Evolutionary conservation across 1,284 basidiomycete genomes (phyloP), one percentile per base, ranked within the genome.

Genomic region (Meripilus lineatus): DNA sequence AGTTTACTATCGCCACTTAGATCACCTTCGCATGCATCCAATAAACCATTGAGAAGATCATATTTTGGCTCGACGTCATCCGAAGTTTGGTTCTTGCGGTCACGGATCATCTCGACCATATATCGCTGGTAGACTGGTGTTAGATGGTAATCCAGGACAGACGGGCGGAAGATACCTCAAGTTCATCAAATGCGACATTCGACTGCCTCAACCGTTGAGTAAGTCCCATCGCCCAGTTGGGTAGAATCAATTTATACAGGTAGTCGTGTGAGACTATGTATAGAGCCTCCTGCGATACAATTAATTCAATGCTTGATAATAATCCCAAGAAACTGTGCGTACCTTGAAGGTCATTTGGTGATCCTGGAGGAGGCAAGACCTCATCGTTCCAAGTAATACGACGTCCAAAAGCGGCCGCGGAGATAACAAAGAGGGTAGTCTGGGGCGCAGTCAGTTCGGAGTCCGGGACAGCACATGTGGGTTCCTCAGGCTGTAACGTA

Each of bases 341-440:
- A 57, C 69, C 55, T 75, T 77, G 66, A 81, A 83, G 3, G 75
- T 67, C 60, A 83, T 65, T 26, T 59, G 50, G 56, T 82, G 75
- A n/a, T 1, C 74, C 74, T 0, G 59, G 47, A 1, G 75, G 71
- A 20, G 68, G 51, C 4, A 50, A 45, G 3, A 54, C 50, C 28
- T 74, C 71, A 38, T 75, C 72, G 34, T 63, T 61, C 77, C 75
- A 81, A 1, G 70, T 66, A 21, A 79, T 70, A 35, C 58, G 63
- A 21, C 68, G 67, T 2, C 79, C 79, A 53, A 81, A 83, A 68
- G 78, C 77, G 44, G 79, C 77, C 1, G 67, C 67, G 20, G 76
- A 67, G 42, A 81, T 77, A 25, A 79, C 70, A 38, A 75, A 74
- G 1, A 81, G 67, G 0, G 79, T 72, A 36, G 79, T 71, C 77